A percentile compares a stretch with the other conserved stretches of the same genome.
These are phyloP conservation scores for Alternaria infectoria DNA, from an alignment of 2,329 filamentous ascomycete species.

Conservation along the genomic window DNA sequence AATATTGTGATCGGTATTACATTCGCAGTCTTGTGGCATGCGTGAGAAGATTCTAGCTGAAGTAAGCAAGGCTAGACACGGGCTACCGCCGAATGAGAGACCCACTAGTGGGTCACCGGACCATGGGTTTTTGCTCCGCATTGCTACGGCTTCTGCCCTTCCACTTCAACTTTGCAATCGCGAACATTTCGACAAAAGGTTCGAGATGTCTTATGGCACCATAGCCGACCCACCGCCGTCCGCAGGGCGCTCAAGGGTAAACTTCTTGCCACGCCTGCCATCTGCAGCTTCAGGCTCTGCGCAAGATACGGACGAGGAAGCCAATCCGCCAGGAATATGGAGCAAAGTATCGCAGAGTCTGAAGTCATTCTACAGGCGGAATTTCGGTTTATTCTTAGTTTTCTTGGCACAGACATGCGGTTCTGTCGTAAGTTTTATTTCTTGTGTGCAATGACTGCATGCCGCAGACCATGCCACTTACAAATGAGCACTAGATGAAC, in stretches of 20 bases:
- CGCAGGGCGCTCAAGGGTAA: neutral
- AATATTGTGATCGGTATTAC: neutral
- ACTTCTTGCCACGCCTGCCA: constrained; percentile 3
- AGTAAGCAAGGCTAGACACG: constrained; percentile 4
- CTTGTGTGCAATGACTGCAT: neutral
- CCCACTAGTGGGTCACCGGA: neutral
- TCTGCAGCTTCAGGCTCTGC: neutral
- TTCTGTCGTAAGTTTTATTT: constrained; percentile 18
- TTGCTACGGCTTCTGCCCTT: neutral
- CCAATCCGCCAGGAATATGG: neutral
- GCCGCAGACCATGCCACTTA: neutral
- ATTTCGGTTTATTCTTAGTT: constrained; percentile 32
- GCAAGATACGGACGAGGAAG: constrained; percentile 7
- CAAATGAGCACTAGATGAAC: constrained; percentile 26
- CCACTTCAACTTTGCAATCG: neutral
- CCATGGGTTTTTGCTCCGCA: neutral
- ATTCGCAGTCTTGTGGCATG: neutral
- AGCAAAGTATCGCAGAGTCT: constrained; percentile 4
- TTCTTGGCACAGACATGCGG: constrained; percentile 49
- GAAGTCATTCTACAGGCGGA: constrained; percentile 27
- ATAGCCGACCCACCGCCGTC: neutral
- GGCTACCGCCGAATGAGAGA: neutral
- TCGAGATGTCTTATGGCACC: constrained; percentile 22
- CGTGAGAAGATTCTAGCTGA: neutral
- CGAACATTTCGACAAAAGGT: neutral